Conservation (phyloP, 1,284 basidiomycete species). For the Trichosporon asahii region DNA sequence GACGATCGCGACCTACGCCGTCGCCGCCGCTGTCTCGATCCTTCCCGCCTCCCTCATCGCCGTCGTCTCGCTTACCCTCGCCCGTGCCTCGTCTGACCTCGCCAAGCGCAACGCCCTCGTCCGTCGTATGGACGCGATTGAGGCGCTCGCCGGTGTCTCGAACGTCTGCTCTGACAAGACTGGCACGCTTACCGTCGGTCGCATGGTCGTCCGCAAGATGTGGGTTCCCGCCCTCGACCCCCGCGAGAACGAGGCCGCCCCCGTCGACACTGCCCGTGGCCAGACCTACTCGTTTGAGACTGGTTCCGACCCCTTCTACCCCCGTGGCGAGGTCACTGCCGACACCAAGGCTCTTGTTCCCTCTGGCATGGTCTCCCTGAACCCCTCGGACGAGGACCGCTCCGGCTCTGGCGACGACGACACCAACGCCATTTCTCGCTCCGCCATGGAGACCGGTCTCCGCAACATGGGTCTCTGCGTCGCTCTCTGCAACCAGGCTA, state of each 20-base stretch:
- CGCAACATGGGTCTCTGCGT: constrained; percentile 53
- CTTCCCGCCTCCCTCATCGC: constrained; percentile 56
- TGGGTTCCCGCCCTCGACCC: constrained; percentile 55
- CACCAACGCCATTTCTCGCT: constrained; percentile 32
- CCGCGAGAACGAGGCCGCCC: constrained; percentile 32
- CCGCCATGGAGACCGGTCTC: constrained; percentile 40
- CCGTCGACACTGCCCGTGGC: constrained; percentile 37
- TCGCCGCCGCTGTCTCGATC: constrained; percentile 57
- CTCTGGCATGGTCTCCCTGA: constrained; percentile 31
- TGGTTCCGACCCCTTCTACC: constrained; percentile 53
- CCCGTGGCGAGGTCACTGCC: constrained; percentile 49
- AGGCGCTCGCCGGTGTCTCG: constrained; percentile 60
- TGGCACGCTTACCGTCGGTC: constrained; percentile 61
- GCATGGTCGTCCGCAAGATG: constrained; percentile 58
- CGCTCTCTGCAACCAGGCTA: constrained; percentile 55
- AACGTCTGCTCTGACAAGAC: constrained; percentile 66
- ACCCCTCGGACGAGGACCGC: constrained; percentile 20
- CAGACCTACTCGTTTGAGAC: constrained; percentile 52
- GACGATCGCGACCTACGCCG: constrained; percentile 53
- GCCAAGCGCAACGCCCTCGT: constrained; percentile 56
- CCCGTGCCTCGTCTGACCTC: constrained; percentile 51
- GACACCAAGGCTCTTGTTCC: constrained; percentile 25
- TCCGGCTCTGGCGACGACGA: constrained; percentile 19
- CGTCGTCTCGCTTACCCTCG: constrained; percentile 52
- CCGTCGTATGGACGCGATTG: constrained; percentile 56